phyloP scores from a whole-genome alignment of 1,284 basidiomycete species.

The Heterobasidion annosum region DNA sequence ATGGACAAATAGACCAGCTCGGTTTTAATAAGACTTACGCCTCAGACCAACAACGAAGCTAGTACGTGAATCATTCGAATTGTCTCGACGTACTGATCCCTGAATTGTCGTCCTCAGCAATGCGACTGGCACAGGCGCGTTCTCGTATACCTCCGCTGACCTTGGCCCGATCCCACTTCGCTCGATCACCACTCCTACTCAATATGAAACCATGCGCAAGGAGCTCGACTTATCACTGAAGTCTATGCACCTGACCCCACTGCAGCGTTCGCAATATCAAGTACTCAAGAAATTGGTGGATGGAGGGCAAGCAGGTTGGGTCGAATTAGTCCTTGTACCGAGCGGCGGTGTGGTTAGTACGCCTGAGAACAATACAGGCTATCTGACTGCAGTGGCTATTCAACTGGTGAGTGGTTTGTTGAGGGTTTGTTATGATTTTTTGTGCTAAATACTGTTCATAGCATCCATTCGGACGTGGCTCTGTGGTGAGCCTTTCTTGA shows the following conservation, averaged over 20 bases:
- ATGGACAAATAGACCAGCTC: neutral
- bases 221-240: conserved; percentile 7
- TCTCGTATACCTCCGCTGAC: conserved; percentile 7
- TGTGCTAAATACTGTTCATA: conserved; percentile 3
- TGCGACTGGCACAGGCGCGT: conserved; percentile 3
- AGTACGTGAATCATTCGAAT: neutral
- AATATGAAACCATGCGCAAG: neutral
- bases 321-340: conserved; percentile 10
- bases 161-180: conserved; percentile 7
- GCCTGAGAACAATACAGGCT: conserved; percentile 3
- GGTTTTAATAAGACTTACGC: neutral
- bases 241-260: conserved; percentile 3
- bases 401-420: neutral
- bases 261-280: conserved; percentile 8
- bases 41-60: neutral
- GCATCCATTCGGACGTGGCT: conserved; percentile 10
- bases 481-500: conserved; percentile 4
- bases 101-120: neutral
- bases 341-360: conserved; percentile 8
- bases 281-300: conserved; percentile 8
- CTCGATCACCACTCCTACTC: neutral
- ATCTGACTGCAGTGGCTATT: neutral
- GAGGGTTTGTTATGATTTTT: neutral
- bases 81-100: neutral
- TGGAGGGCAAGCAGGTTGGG: conserved; percentile 9